Conservation (phyloP, 2,329 filamentous ascomycete genomes). For the Plenodomus tracheiphilus region DNA sequence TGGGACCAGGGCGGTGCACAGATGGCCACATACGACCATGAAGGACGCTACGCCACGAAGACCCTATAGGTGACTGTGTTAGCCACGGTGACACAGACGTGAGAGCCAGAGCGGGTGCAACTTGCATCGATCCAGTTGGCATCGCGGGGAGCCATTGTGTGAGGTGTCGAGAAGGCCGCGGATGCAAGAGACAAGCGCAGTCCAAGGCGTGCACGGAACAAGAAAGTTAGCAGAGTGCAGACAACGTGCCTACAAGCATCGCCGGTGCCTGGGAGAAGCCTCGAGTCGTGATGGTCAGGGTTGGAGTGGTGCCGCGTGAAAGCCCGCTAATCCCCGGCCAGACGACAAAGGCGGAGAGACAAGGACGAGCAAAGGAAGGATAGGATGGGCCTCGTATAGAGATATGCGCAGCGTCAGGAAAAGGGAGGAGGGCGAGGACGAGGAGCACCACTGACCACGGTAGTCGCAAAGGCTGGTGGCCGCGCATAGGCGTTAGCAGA, state of each 20-base stretch:
- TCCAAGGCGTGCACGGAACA: conserved; percentile 10
- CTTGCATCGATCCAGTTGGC: conserved; percentile 47
- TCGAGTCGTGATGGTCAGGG: not conserved
- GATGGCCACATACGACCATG: conserved; percentile 48
- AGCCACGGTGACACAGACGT: conserved; percentile 21
- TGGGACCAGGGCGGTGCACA: conserved; percentile 48
- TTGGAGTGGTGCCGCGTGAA: not conserved
- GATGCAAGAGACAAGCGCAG: conserved; percentile 11
- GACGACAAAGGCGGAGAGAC: conserved; percentile 5
- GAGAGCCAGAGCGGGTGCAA: conserved; percentile 8
- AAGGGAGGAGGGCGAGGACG: conserved; percentile 1
- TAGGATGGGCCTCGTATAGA: not conserved
- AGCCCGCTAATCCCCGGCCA: conserved; percentile 1
- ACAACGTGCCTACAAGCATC: conserved; percentile 12
- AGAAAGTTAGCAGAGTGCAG: conserved; percentile 1
- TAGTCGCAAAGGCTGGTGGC: not conserved
- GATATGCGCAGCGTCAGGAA: not conserved
- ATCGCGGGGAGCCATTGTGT: conserved; percentile 41
- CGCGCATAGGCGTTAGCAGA: conserved; percentile 9
- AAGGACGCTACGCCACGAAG: conserved; percentile 49
- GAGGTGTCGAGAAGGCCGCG: conserved; percentile 3
- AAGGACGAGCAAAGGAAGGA: conserved; percentile 1
- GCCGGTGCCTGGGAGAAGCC: conserved; percentile 4
- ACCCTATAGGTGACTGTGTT: conserved; percentile 37
- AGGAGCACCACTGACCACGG: not conserved